Conservation (phyloP, 306 rosid genomes). For the Mimosa bimucronata region DNA sequence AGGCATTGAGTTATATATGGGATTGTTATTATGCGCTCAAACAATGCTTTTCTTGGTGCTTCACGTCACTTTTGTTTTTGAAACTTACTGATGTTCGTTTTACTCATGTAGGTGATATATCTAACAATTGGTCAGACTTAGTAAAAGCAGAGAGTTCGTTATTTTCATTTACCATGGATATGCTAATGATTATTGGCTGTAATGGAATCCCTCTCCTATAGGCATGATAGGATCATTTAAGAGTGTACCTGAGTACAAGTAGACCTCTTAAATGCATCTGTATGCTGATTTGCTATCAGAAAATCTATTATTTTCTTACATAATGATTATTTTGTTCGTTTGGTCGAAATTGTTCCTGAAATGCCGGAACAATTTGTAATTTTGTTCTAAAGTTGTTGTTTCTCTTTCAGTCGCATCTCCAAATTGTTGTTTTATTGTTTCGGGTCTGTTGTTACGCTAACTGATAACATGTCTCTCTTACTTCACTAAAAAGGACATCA, state of each 20-base stretch:
- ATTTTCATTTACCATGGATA: constrained; percentile 13
- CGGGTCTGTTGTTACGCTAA: neutral
- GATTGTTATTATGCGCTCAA: constrained; percentile 4
- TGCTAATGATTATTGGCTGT: neutral
- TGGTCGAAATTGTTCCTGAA: constrained; percentile 4
- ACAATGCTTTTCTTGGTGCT: neutral
- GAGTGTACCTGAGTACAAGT: neutral
- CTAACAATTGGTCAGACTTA: neutral
- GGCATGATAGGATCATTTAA: constrained; percentile 10
- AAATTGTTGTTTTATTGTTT: neutral
- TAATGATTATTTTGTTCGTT: neutral
- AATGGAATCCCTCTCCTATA: constrained; percentile 1
- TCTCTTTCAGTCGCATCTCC: neutral
- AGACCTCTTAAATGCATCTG: neutral
- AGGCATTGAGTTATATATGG: neutral
- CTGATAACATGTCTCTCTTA: neutral
- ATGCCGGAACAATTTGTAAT: neutral
- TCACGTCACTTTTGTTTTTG: neutral
- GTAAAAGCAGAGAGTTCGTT: constrained; percentile 1
- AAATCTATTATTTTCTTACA: neutral
- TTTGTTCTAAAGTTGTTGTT: neutral
- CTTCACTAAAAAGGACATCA: neutral
- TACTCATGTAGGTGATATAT: neutral
- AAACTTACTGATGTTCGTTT: neutral
- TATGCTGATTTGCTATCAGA: neutral